Conservation (phyloP, 768 basidiomycete genomes). For the Kwoniella newhampshirensis region DNA sequence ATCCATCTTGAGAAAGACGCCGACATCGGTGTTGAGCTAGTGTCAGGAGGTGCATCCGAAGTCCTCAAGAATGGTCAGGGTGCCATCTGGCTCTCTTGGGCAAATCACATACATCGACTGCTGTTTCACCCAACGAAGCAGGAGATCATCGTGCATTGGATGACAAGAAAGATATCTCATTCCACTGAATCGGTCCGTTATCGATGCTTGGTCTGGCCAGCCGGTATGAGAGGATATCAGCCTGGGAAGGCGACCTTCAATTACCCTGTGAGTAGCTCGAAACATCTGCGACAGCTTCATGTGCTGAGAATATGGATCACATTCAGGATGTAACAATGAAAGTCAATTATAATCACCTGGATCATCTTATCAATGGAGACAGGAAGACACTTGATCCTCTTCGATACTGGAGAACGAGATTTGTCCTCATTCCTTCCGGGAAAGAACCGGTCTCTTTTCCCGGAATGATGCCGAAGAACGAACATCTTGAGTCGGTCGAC, state of each 20-base stretch:
- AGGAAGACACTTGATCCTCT: constrained; percentile 66
- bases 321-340: constrained; percentile 41
- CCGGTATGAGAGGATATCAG: constrained; percentile 80
- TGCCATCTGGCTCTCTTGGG: constrained; percentile 88
- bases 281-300: not conserved
- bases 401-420: constrained; percentile 90
- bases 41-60: constrained; percentile 53
- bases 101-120: constrained; percentile 90
- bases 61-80: constrained; percentile 55
- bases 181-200: constrained; percentile 65
- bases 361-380: constrained; percentile 51
- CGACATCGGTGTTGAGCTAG: constrained; percentile 20
- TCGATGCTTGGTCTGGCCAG: constrained; percentile 90
- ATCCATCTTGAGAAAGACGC: constrained; percentile 22
- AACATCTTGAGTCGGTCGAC: constrained; percentile 69
- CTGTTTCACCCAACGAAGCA: constrained; percentile 76
- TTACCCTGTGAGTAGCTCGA: constrained; percentile 60
- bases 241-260: constrained; percentile 71
- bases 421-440: constrained; percentile 83
- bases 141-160: constrained; percentile 80
- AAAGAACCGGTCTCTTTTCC: constrained; percentile 60
- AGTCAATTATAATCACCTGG: constrained; percentile 51
- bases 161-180: constrained; percentile 66
- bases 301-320: not conserved
- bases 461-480: constrained; percentile 59